Evolutionary conservation across 306 rosid genomes (phyloP), one percentile per base, ranked within the genome.

Genomic region (Medicago arabica): DNA sequence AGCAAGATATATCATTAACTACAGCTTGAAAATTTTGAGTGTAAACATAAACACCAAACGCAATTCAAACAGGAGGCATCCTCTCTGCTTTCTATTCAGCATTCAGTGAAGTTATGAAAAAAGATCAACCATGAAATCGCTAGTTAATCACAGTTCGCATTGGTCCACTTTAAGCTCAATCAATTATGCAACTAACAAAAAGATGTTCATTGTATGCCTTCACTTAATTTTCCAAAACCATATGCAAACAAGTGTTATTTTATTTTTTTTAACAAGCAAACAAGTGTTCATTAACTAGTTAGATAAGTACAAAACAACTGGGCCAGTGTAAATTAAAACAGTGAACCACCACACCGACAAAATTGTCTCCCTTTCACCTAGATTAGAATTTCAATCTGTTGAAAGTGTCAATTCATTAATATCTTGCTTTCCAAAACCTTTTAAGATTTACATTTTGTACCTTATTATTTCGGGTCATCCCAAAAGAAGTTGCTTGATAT

Each of bases 391-490:
- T 67, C 64, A 77, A 66, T 66, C 36, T 34, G 43, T 43, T 54
- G 12, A 71, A 74, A 74, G 34, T 0, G 21, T 11, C 76, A 18
- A 50, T 69, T 28, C 47, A 58, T 25, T 23, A 69, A 72, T 19
- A 14, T 39, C 59, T 67, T 34, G 77, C 70, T 51, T 67, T 60
- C 25, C 13, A 54, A 66, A 74, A 47, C 8, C 59, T 43, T 44
- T 21, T 17, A 51, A 40, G 53, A 40, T 47, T 44, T 39, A 54
- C 23, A 40, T 72, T 16, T 40, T 17, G 36, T 78, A 95, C 99
- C 99, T 95, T 95, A 82, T 95, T 95, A 86, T 95, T 92, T 68
- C 96, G 90, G 61, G 97, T 82, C 51, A 88, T 91, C 44, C 99
- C 99, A 77, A 92, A 95, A 63, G 96, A 91, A 54, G 99, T 95